These are phyloP conservation scores for Nematocida sp. DNA, from an alignment of 371 early-diverging fungal species.

Conservation along the genomic window DNA sequence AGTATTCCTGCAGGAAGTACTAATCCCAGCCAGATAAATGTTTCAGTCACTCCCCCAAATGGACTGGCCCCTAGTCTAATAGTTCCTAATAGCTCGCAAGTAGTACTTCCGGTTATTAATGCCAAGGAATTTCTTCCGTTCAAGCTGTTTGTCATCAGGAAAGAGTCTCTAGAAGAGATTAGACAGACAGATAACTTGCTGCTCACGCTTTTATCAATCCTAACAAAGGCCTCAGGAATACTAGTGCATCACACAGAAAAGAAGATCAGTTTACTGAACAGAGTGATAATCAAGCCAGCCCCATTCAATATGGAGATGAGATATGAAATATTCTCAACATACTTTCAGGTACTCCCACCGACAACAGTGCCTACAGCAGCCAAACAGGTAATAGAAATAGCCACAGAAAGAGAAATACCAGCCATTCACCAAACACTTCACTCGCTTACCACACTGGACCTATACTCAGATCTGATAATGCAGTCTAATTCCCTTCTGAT, in stretches of 20 bases:
- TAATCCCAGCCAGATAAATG: neutral
- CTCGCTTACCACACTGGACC: neutral
- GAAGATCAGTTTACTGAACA: slow-evolving; percentile 19
- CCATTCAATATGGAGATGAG: slow-evolving; percentile 33
- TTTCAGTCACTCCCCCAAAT: neutral
- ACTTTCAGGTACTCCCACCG: slow-evolving; percentile 47
- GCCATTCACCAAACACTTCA: slow-evolving; percentile 37
- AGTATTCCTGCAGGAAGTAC: no score
- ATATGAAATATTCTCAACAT: slow-evolving; percentile 32
- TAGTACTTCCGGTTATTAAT: neutral
- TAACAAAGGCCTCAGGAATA: slow-evolving; percentile 35
- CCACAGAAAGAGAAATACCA: slow-evolving; percentile 34
- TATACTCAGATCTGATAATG: slow-evolving; percentile 33
- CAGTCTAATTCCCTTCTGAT: slow-evolving; percentile 34
- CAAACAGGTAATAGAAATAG: slow-evolving; percentile 25
- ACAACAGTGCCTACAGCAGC: neutral
- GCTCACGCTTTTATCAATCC: slow-evolving; percentile 26
- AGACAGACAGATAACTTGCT: slow-evolving; percentile 11
- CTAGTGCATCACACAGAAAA: slow-evolving; percentile 46
- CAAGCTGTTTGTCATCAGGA: slow-evolving; percentile 7
- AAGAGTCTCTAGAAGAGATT: neutral
- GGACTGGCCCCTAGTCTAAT: neutral
- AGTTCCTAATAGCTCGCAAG: neutral
- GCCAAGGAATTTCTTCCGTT: neutral
- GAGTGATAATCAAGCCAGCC: slow-evolving; percentile 37